Percentiles rank a stretch among this genome's conserved stretches.
These are phyloP conservation scores for Beauveria rudraprayagi DNA, from an alignment of 2,329 filamentous ascomycete genomes.

Conservation along the genomic window DNA sequence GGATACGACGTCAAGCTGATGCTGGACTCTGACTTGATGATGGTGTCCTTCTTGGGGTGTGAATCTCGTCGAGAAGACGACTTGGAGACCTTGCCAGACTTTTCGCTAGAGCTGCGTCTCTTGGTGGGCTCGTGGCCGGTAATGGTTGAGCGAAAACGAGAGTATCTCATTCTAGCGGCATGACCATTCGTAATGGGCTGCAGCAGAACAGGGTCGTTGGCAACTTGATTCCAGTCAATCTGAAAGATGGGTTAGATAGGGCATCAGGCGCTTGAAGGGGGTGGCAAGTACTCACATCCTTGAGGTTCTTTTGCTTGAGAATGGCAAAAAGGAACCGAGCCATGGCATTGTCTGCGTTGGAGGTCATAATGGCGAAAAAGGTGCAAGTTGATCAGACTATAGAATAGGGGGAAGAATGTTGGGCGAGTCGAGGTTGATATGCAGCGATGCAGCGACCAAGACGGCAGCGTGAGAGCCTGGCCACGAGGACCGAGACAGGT, in stretches of 20 bases:
- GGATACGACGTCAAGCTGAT: constrained; percentile 22
- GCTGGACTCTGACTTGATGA: constrained; percentile 33
- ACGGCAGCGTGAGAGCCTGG: background rate
- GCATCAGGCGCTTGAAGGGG: too few species aligned
- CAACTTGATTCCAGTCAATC: constrained; percentile 54
- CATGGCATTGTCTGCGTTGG: constrained; percentile 49
- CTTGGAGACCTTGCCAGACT: constrained; percentile 37
- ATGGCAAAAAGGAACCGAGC: constrained; percentile 53
- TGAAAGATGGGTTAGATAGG: constrained; percentile 18
- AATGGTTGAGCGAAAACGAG: constrained; percentile 42
- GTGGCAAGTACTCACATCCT: constrained; percentile 42
- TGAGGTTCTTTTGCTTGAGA: constrained; percentile 50
- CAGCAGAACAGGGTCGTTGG: constrained; percentile 43
- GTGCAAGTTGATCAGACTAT: background rate
- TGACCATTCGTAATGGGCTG: constrained; percentile 52
- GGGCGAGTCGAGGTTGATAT: constrained; percentile 8
- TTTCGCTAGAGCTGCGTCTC: constrained; percentile 35
- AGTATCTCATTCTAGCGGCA: constrained; percentile 53
- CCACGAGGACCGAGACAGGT: constrained; percentile 6
- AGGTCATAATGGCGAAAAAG: constrained; percentile 32
- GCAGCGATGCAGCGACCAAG: background rate
- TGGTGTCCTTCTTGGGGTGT: constrained; percentile 25
- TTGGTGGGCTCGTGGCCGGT: constrained; percentile 40
- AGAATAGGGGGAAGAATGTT: background rate
- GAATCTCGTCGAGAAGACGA: constrained; percentile 25